Conservation (phyloP, 2,329 filamentous ascomycete species). For the Thyridium curvatum region DNA sequence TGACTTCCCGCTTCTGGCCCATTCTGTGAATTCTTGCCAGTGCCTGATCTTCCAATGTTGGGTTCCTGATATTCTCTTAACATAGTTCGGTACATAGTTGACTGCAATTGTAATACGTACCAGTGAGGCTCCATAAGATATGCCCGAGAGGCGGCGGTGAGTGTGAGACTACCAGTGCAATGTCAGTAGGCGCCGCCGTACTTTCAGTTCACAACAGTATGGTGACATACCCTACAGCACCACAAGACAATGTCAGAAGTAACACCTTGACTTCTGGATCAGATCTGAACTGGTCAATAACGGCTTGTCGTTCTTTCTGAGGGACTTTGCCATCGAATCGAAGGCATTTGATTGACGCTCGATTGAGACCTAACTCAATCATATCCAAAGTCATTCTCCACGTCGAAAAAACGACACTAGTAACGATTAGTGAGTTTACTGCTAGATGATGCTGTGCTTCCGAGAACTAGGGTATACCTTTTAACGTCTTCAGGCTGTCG, state of each 20-base stretch:
- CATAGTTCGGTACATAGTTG: neutral
- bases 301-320: slow-evolving; percentile 30
- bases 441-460: no score
- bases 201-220: no score
- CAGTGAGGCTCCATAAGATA: slow-evolving; percentile 47
- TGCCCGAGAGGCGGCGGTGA: slow-evolving; percentile 38
- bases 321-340: slow-evolving; percentile 42
- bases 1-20: slow-evolving; percentile 17
- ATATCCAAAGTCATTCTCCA: slow-evolving; percentile 44
- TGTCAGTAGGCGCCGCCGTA: slow-evolving; percentile 1
- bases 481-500: slow-evolving; percentile 19
- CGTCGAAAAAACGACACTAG: slow-evolving; percentile 43
- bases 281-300: slow-evolving; percentile 30
- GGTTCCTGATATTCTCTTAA: slow-evolving; percentile 14
- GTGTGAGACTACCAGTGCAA: slow-evolving; percentile 27
- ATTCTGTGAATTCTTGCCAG: slow-evolving; percentile 19
- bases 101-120: slow-evolving; percentile 11
- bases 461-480: slow-evolving; percentile 18
- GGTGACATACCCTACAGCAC: slow-evolving; percentile 36
- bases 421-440: neutral
- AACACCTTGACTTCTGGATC: slow-evolving; percentile 32
- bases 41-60: slow-evolving; percentile 21
- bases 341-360: slow-evolving; percentile 23
- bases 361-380: slow-evolving; percentile 29
- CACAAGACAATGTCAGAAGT: slow-evolving; percentile 43